A percentile compares a stretch with the other conserved stretches of the same genome.
These are phyloP conservation scores for Heritiera littoralis DNA, from an alignment of 345 rosid genomes.

Conservation along the genomic window DNA sequence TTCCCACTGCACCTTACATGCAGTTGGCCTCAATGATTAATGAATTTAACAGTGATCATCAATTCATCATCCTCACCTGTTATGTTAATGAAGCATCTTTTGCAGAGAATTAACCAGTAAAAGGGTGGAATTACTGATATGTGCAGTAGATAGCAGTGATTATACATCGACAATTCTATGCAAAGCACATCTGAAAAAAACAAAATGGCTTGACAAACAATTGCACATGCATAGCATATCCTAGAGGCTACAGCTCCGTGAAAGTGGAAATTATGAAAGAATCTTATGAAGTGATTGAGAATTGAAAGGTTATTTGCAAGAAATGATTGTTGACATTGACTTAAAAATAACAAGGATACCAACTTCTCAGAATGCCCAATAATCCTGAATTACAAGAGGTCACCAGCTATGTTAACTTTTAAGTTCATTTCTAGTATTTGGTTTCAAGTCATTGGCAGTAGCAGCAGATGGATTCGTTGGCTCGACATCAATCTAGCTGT, in stretches of 20 bases:
- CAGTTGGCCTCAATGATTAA: background rate
- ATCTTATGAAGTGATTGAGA: background rate
- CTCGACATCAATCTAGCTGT: background rate
- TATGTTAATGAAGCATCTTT: background rate
- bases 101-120: background rate
- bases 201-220: background rate
- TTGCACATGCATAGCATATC: background rate
- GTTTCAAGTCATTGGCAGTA: background rate
- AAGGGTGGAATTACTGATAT: background rate
- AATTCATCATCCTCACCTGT: background rate
- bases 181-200: background rate
- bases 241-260: background rate
- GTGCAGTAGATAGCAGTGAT: too few species aligned
- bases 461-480: background rate
- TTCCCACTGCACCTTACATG: background rate
- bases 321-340: background rate
- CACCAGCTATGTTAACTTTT: background rate
- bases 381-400: background rate
- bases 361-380: background rate
- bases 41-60: background rate
- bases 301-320: slow-evolving; percentile 2
- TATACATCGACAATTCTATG: too few species aligned
- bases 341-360: background rate
- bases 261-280: background rate
- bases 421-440: background rate